These are phyloP conservation scores for Aspergillus intermedius DNA, from an alignment of 2,329 filamentous ascomycete species.

Conservation along the genomic window DNA sequence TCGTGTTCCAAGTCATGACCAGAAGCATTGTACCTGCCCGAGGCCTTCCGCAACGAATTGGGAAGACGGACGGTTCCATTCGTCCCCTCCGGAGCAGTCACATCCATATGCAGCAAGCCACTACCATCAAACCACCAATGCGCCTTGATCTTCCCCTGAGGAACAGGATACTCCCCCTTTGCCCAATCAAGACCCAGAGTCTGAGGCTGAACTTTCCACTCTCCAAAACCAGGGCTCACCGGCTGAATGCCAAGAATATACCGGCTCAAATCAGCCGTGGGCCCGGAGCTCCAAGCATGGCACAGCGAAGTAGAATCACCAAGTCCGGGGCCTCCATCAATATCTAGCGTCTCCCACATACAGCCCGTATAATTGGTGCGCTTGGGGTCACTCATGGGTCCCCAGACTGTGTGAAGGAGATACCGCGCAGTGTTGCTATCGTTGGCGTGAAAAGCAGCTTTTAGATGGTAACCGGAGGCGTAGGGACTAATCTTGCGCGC, in stretches of 20 bases:
- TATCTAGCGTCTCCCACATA: constrained; percentile 6
- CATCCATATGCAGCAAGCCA: constrained; percentile 2
- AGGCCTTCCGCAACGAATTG: not conserved
- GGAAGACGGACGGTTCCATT: constrained; percentile 4
- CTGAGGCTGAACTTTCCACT: constrained; percentile 12
- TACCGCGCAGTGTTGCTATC: constrained; percentile 1
- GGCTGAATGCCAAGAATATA: constrained; percentile 23
- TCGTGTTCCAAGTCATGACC: not conserved
- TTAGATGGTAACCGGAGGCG: constrained; percentile 9
- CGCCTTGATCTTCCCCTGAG: constrained; percentile 4
- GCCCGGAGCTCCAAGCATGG: constrained; percentile 29
- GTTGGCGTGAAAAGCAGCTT: constrained; percentile 6
- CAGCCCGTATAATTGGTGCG: constrained; percentile 11
- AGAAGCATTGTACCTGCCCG: not conserved
- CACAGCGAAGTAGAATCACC: constrained; percentile 25
- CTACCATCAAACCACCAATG: constrained; percentile 2
- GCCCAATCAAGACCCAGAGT: constrained; percentile 15
- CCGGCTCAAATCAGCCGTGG: constrained; percentile 26
- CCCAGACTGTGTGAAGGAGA: constrained; percentile 8
- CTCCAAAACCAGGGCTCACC: constrained; percentile 12
- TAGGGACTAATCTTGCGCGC: constrained; percentile 8
- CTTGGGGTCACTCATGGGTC: constrained; percentile 6
- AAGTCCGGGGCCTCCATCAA: constrained; percentile 7
- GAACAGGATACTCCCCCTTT: constrained; percentile 1
- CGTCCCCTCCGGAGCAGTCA: constrained; percentile 3